phyloP scores from a whole-genome alignment of 2,329 filamentous ascomycete genomes.

The Pseudophaeomoniella oleicola region DNA sequence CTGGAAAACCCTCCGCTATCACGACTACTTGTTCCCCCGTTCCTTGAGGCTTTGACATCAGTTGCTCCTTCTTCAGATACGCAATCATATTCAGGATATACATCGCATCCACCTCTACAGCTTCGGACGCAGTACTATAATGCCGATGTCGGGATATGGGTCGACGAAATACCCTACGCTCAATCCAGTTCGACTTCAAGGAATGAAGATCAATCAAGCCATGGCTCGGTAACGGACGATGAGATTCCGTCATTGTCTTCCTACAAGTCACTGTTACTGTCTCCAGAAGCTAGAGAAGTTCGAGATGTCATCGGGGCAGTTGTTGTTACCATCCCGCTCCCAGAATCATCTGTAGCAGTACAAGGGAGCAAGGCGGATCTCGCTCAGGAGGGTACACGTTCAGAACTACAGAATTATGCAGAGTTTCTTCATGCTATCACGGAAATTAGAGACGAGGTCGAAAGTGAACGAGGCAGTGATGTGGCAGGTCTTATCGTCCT shows the following conservation, averaged over 20 bases:
- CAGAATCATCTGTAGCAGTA: conserved; percentile 3
- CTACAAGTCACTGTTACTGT: conserved; percentile 27
- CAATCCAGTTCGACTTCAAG: background rate
- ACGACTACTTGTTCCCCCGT: conserved; percentile 9
- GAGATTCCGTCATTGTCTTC: conserved; percentile 6
- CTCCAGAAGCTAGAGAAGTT: conserved; percentile 25
- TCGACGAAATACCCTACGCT: conserved; percentile 26
- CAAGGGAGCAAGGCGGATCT: conserved; percentile 1
- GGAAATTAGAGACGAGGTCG: conserved; percentile 22
- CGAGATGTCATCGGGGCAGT: conserved; percentile 29
- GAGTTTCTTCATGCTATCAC: conserved; percentile 21
- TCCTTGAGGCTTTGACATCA: conserved; percentile 9
- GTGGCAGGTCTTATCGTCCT: conserved; percentile 22
- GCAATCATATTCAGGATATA: conserved; percentile 27
- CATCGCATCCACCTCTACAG: conserved; percentile 25
- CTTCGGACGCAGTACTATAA: conserved; percentile 29
- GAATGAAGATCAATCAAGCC: background rate
- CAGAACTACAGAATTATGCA: conserved; percentile 14
- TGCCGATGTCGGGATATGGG: conserved; percentile 29
- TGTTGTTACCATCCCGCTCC: conserved; percentile 21
- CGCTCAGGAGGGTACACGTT: conserved; percentile 1
- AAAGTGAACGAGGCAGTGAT: conserved; percentile 24
- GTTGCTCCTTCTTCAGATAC: conserved; percentile 6
- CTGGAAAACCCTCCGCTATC: background rate
- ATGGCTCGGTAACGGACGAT: background rate